A percentile compares a stretch with the other conserved stretches of the same genome.
phyloP scores from a whole-genome alignment of 2,329 filamentous ascomycete species.

The Fusarium oxysporum region DNA sequence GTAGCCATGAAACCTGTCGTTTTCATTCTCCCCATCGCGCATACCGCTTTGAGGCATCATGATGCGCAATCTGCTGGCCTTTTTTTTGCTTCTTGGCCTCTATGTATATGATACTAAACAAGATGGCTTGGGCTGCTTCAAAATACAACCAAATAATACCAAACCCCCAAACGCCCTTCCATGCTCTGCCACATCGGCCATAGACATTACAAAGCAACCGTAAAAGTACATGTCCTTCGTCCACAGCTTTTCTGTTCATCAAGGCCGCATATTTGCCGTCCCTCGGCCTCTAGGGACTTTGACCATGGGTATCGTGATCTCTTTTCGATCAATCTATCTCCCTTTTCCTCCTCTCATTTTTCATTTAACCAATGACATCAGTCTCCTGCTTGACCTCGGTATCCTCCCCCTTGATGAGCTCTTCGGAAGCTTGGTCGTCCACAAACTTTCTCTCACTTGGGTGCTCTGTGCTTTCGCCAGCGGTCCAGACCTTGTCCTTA shows the following conservation, averaged over 20 bases:
- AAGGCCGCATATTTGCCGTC: conserved; percentile 23
- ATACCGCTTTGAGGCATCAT: conserved; percentile 37
- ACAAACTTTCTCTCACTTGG: conserved; percentile 92
- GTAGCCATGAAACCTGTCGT: conserved; percentile 31
- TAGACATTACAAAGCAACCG: conserved; percentile 44
- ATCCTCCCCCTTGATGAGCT: conserved; percentile 75
- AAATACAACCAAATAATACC: conserved; percentile 14
- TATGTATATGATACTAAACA: conserved; percentile 43
- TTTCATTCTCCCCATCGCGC: conserved; percentile 40
- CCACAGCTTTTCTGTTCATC: conserved; percentile 34
- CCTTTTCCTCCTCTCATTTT: conserved; percentile 13
- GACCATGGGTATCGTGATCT: conserved; percentile 39
- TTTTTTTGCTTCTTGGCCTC: conserved; percentile 37
- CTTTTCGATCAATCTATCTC: conserved; percentile 31
- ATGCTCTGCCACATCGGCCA: conserved; percentile 44
- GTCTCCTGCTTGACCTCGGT: conserved; percentile 53
- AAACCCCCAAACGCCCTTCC: conserved; percentile 45
- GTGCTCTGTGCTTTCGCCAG: conserved; percentile 68
- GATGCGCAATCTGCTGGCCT: conserved; percentile 35
- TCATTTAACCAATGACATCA: conserved; percentile 52
- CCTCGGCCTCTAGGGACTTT: conserved; percentile 16
- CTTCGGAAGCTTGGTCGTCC: conserved; percentile 74
- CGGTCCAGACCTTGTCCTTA: conserved; percentile 91
- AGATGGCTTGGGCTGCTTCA: conserved; percentile 24
- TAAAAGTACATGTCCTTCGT: conserved; percentile 48